phyloP scores from a whole-genome alignment of 768 basidiomycete species.

The Russula earlei region DNA sequence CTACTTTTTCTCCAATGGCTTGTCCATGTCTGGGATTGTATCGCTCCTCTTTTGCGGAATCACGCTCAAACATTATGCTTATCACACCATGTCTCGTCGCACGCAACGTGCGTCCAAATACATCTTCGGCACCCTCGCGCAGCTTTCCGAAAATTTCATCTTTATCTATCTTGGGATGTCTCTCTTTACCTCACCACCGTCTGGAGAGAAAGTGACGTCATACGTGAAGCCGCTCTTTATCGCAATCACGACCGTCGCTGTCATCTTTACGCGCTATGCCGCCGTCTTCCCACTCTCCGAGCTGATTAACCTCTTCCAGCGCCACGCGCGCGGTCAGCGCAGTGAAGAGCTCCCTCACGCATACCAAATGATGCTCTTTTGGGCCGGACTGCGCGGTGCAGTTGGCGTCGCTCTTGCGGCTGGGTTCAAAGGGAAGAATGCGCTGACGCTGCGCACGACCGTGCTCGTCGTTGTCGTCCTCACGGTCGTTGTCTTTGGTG shows the following conservation, averaged over 20 bases:
- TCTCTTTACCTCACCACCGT: slow-evolving; percentile 85
- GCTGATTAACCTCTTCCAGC: slow-evolving; percentile 87
- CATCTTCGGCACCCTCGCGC: slow-evolving; percentile 89
- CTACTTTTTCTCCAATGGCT: slow-evolving; percentile 98
- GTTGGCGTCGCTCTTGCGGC: slow-evolving; percentile 97
- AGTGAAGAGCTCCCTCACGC: slow-evolving; percentile 91
- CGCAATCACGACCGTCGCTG: slow-evolving; percentile 80
- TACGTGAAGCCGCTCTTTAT: slow-evolving; percentile 97
- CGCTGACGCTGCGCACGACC: slow-evolving; percentile 83
- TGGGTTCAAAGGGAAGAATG: slow-evolving; percentile 90
- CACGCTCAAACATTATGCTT: slow-evolving; percentile 99
- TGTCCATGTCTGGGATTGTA: slow-evolving; percentile 93
- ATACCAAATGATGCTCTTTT: slow-evolving; percentile 99
- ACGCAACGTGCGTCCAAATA: slow-evolving; percentile 93
- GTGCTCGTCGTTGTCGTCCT: slow-evolving; percentile 93
- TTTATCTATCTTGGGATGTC: slow-evolving; percentile 97
- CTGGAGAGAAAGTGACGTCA: slow-evolving; percentile 62
- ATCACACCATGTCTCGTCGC: slow-evolving; percentile 95
- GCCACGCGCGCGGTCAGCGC: slow-evolving; percentile 76
- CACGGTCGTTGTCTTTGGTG: slow-evolving; percentile 90
- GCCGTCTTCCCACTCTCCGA: slow-evolving; percentile 95
- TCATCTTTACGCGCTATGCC: slow-evolving; percentile 89
- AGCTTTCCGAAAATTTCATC: slow-evolving; percentile 97
- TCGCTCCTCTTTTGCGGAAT: slow-evolving; percentile 98
- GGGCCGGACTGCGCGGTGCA: slow-evolving; percentile 94